phyloP scores from a whole-genome alignment of 2,329 filamentous ascomycete species.

The Lachnellula hyalina region DNA sequence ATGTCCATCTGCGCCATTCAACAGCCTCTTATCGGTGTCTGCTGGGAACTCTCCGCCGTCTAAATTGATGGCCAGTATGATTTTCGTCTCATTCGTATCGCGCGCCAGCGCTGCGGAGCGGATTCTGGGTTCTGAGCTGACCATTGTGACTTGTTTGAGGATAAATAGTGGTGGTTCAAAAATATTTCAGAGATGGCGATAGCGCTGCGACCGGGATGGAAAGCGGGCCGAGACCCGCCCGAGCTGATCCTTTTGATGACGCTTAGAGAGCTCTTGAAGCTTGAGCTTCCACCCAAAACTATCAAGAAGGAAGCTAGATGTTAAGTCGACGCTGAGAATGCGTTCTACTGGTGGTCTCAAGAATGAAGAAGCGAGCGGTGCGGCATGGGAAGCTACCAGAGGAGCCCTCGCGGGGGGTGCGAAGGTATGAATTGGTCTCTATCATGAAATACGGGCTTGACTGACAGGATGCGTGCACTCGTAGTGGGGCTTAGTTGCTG shows the following conservation, averaged over 20 bases:
- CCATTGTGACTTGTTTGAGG: conserved; percentile 12
- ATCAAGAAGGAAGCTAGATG: not conserved
- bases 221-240: not conserved
- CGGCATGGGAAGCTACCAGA: conserved; percentile 64
- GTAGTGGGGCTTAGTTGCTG: conserved; percentile 60
- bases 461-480: not conserved
- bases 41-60: conserved; percentile 78
- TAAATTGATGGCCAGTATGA: conserved; percentile 85
- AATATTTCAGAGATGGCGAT: conserved; percentile 1
- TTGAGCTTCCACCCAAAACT: not conserved
- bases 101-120: conserved; percentile 77
- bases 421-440: conserved; percentile 43
- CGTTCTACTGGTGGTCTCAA: conserved; percentile 52
- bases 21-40: conserved; percentile 53
- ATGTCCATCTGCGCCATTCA: conserved; percentile 55
- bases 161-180: not conserved
- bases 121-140: conserved; percentile 16
- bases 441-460: not conserved
- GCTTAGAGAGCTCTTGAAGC: too few species aligned
- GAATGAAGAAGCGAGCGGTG: conserved; percentile 61
- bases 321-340: conserved; percentile 31
- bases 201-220: conserved; percentile 5
- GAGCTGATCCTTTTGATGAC: conserved; percentile 7
- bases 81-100: conserved; percentile 97
- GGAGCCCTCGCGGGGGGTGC: conserved; percentile 63